Percentiles rank a stretch among this genome's conserved stretches.
Evolutionary conservation across 768 basidiomycete genomes (phyloP).

Genomic region (Suillus weaverae): DNA sequence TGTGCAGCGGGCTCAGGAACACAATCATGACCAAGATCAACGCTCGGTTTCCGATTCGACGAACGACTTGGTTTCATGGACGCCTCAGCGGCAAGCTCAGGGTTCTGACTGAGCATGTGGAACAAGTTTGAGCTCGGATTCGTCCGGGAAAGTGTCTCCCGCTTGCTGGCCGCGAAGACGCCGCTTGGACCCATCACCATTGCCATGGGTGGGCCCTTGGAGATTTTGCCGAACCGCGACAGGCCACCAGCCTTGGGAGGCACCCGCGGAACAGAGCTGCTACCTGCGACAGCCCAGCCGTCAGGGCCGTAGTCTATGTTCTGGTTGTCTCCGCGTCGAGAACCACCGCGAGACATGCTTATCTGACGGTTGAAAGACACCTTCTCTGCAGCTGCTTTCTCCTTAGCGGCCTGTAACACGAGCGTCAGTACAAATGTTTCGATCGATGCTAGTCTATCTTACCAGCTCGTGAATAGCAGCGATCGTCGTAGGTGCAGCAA

Average conservation of each 20-base stretch:
- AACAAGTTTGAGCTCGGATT: slow-evolving; percentile 86
- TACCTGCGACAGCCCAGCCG: slow-evolving; percentile 82
- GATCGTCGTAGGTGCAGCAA: slow-evolving; percentile 83
- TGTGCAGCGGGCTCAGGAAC: slow-evolving; percentile 49
- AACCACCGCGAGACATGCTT: slow-evolving; percentile 89
- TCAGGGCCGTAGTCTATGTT: slow-evolving; percentile 69
- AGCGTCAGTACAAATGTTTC: slow-evolving; percentile 6
- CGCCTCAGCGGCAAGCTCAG: slow-evolving; percentile 55
- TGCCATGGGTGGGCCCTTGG: slow-evolving; percentile 55
- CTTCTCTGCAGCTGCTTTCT: slow-evolving; percentile 67
- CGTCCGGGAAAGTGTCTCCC: slow-evolving; percentile 77
- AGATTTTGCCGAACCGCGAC: slow-evolving; percentile 87
- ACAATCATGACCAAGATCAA: slow-evolving; percentile 48
- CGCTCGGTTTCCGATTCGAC: slow-evolving; percentile 50
- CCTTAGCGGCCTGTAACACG: slow-evolving; percentile 69
- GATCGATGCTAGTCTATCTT: background rate
- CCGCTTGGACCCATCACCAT: slow-evolving; percentile 79
- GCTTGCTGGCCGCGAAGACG: slow-evolving; percentile 74
- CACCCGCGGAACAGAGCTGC: slow-evolving; percentile 53
- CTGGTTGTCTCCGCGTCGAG: slow-evolving; percentile 80
- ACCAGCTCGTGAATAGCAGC: slow-evolving; percentile 79
- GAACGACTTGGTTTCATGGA: slow-evolving; percentile 53
- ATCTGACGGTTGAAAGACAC: slow-evolving; percentile 59
- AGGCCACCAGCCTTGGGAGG: slow-evolving; percentile 84
- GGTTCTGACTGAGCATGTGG: slow-evolving; percentile 71